Percentiles rank a stretch among this genome's conserved stretches.
Conservation (phyloP, 2,329 filamentous ascomycete genomes). For the Geosmithia flava region DNA sequence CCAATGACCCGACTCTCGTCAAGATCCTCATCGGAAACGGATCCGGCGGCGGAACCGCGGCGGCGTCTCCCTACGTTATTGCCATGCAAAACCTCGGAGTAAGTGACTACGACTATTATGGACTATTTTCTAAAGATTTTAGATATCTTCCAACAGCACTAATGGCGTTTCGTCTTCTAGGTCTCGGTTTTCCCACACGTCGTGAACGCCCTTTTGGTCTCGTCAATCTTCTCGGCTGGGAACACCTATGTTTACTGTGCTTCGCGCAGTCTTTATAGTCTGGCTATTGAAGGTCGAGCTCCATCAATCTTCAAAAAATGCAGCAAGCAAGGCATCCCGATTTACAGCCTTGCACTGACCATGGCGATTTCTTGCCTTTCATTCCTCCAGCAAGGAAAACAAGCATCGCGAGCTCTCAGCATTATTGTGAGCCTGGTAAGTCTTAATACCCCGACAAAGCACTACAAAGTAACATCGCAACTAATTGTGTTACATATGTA, state of each 20-base stretch:
- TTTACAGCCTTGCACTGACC: conserved; percentile 41
- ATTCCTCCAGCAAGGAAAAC: conserved; percentile 30
- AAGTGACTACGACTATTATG: too few relatives aligned
- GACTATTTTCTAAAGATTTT: too few relatives aligned
- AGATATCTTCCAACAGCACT: too few relatives aligned
- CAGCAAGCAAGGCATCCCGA: conserved; percentile 47
- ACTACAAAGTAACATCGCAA: conserved; percentile 16
- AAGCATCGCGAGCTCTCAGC: too few relatives aligned
- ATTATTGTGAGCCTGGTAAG: too few relatives aligned
- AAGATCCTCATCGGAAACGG: conserved; percentile 11
- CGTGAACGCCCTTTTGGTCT: conserved; percentile 39
- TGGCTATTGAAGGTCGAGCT: conserved; percentile 36
- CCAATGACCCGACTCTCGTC: conserved; percentile 42
- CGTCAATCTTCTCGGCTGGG: conserved; percentile 30
- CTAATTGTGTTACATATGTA: conserved; percentile 42
- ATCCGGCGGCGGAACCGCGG: conserved; percentile 22
- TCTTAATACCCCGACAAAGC: conserved; percentile 23
- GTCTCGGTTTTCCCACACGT: conserved; percentile 36
- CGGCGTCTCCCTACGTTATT: conserved; percentile 43
- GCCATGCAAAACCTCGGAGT: conserved; percentile 42
- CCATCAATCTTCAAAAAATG: conserved; percentile 41
- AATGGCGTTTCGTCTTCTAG: too few relatives aligned
- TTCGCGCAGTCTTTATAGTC: conserved; percentile 34
- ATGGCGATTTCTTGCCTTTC: conserved; percentile 40
- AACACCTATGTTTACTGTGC: conserved; percentile 40